Evolutionary conservation across 768 basidiomycete species (phyloP).

Genomic region (Suillus tomentosus): DNA sequence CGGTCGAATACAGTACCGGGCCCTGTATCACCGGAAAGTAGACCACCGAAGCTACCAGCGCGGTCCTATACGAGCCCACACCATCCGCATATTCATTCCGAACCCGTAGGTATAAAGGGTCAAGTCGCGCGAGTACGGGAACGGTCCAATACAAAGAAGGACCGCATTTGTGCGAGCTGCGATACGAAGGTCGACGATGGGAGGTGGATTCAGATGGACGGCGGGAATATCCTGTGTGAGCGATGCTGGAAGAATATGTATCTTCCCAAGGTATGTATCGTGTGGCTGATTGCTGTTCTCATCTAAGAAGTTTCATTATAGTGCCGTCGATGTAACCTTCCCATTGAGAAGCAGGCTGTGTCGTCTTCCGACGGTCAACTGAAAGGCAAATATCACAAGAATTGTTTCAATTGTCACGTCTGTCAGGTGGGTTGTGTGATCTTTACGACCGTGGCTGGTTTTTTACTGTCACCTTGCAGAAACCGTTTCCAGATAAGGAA

Average conservation of each 20-base stretch:
- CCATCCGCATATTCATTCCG: slow-evolving; percentile 36
- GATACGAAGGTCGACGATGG: slow-evolving; percentile 71
- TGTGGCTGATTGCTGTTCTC: not conserved
- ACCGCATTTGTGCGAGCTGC: slow-evolving; percentile 68
- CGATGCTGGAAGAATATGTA: slow-evolving; percentile 96
- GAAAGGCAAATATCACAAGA: slow-evolving; percentile 92
- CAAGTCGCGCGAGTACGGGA: slow-evolving; percentile 34
- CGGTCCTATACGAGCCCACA: slow-evolving; percentile 55
- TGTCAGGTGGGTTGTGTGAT: slow-evolving; percentile 58
- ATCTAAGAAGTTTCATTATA: slow-evolving; percentile 30
- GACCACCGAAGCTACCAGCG: slow-evolving; percentile 54
- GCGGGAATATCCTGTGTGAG: slow-evolving; percentile 81
- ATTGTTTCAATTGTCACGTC: slow-evolving; percentile 85
- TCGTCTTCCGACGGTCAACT: slow-evolving; percentile 91
- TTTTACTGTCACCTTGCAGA: slow-evolving; percentile 40
- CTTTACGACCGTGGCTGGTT: slow-evolving; percentile 2
- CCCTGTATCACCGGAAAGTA: slow-evolving; percentile 44
- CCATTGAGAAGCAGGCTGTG: slow-evolving; percentile 91
- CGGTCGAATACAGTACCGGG: slow-evolving; percentile 57
- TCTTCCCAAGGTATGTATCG: slow-evolving; percentile 73
- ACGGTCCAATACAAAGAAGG: slow-evolving; percentile 32
- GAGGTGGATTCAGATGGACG: slow-evolving; percentile 79
- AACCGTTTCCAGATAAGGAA: slow-evolving; percentile 88
- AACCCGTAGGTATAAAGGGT: slow-evolving; percentile 25
- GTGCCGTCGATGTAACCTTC: slow-evolving; percentile 85